Percentiles rank a stretch among this genome's conserved stretches.
Conservation (phyloP, 2,329 filamentous ascomycete species). For the Alternaria infectoria region DNA sequence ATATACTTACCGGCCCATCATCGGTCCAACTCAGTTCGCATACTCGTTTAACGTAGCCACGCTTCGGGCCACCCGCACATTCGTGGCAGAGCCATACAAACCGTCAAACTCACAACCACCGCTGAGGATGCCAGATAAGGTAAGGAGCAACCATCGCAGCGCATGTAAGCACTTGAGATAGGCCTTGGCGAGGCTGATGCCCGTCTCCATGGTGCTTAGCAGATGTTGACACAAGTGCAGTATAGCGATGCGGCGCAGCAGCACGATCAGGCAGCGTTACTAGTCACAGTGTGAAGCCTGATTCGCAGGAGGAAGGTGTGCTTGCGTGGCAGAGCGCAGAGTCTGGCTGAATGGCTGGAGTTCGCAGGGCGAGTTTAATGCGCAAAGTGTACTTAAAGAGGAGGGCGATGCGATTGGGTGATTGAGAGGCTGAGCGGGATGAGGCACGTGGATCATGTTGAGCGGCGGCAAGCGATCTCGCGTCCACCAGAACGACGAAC, state of each 20-base stretch:
- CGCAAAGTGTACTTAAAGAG: neutral
- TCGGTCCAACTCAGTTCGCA: neutral
- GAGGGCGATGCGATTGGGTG: conserved; percentile 7
- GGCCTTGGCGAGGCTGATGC: neutral
- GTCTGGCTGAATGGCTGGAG: neutral
- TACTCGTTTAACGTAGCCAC: neutral
- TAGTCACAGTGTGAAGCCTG: neutral
- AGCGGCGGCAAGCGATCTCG: neutral
- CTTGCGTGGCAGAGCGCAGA: neutral
- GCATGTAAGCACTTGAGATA: neutral
- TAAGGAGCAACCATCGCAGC: neutral
- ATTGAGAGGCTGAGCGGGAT: neutral
- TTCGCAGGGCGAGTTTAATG: neutral
- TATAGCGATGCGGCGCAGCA: neutral
- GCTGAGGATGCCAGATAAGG: conserved; percentile 1
- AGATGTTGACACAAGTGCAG: neutral
- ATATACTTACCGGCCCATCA: neutral
- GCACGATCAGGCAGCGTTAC: neutral
- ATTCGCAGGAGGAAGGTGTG: neutral
- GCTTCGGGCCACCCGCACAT: neutral
- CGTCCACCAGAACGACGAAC: neutral
- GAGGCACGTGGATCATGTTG: neutral
- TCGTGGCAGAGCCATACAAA: neutral
- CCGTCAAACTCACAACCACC: neutral
- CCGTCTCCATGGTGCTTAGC: neutral